Base-by-base conservation (phyloP, 352 stramenopile species). In the Sclerospora graminicola region DNA sequence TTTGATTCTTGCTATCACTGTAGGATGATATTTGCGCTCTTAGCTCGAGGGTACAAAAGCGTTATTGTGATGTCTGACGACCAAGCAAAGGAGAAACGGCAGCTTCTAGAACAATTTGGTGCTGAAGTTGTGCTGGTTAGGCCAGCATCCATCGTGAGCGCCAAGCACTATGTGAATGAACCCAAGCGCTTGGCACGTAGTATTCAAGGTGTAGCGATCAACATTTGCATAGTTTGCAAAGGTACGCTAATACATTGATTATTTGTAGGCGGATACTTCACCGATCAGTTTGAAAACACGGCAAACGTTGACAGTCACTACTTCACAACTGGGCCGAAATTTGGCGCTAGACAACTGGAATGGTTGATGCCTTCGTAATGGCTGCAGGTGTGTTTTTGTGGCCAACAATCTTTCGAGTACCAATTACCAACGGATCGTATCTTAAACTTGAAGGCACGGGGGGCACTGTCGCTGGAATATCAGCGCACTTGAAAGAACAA, bases 261-360 rank as follows among this genome's bases (percentile, higher is more conserved):
- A 20, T 45, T 30, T 8, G 9, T 29, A 88, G 82, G 84, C 19
- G 94, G 83, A 6, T 92, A 96, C 43, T 99, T 98, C 60, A 84
- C 96, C 27, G 86, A 99, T 57, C 96, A 99, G 59, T 99, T 99
- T 60, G 95, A 99, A 48, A 99, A 98, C 63, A 70, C 78, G 16
- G 79, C 91, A 20, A 99, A 99, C 72, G 94, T 89, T 16, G 64
- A 90, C 5, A 93, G 84, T 9, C 96, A 99, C 69, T 97, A 97
- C 54, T 41, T 61, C 5, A 88, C 76, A 9, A 99, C 96, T 0
- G 96, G 91, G 0, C 95, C 84, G 96, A 99, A 73, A 97, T 99
- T 52, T 97, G 84, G 80, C 48, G 57, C 23, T 90, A 98, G 51
- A 88, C 89, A 0, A 55, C 82, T n/a, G 86, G 84, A 16, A 72